Conservation (phyloP, 371 early-diverging fungal species). For the Nematocida ironsii region DNA sequence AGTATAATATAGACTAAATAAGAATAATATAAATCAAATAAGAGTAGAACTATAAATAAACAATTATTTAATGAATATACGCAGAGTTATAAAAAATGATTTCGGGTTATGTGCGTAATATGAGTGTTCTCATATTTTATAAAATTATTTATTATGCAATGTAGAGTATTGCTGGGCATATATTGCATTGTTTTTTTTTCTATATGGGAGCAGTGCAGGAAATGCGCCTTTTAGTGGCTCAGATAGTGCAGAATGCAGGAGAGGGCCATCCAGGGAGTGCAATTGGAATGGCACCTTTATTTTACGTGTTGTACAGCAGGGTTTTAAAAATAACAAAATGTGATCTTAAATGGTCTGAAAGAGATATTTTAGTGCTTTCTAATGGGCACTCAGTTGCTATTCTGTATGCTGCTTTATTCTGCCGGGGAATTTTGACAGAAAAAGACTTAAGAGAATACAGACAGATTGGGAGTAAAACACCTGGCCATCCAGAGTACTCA, state of each 20-base stretch:
- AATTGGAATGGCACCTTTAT: slow-evolving; percentile 89
- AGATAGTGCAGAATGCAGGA: slow-evolving; percentile 85
- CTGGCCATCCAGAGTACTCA: slow-evolving; percentile 71
- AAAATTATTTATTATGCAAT: too few species aligned
- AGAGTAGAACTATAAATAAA: too few species aligned
- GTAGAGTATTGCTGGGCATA: too few species aligned
- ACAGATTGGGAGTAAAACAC: slow-evolving; percentile 74
- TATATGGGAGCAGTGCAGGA: slow-evolving; percentile 74
- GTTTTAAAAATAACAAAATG: slow-evolving; percentile 58
- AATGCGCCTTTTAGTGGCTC: slow-evolving; percentile 83
- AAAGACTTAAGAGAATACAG: slow-evolving; percentile 90
- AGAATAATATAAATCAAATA: too few species aligned
- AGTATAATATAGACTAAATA: too few species aligned
- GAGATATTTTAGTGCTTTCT: slow-evolving; percentile 95
- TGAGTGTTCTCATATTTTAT: too few species aligned
- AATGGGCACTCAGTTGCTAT: slow-evolving; percentile 95
- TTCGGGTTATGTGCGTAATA: too few species aligned
- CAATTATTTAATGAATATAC: too few species aligned
- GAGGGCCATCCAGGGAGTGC: slow-evolving; percentile 95
- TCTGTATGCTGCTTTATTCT: slow-evolving; percentile 84
- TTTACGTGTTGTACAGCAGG: slow-evolving; percentile 80
- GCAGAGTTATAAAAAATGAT: too few species aligned
- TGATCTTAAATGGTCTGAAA: slow-evolving; percentile 72
- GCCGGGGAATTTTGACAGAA: slow-evolving; percentile 80
- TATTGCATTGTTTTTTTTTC: too few species aligned